Conservation (phyloP, 805 yeast genomes). For the Lipomyces yamanashiensis region DNA sequence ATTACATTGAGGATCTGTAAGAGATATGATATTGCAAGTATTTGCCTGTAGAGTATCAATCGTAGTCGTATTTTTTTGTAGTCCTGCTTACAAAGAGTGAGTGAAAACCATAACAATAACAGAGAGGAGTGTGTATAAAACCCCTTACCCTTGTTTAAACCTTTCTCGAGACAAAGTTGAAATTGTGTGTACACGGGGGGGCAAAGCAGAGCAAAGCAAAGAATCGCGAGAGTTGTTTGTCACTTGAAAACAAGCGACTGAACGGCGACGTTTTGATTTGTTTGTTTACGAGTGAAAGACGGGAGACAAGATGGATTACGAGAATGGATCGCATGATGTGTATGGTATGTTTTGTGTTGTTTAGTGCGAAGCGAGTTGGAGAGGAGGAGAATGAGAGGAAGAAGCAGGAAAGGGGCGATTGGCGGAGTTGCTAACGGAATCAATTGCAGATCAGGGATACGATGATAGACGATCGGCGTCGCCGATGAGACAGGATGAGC, state of each 20-base stretch:
- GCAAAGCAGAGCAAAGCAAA: too few species aligned
- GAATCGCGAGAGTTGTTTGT: too few species aligned
- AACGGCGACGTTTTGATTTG: not conserved
- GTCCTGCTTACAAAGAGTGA: too few species aligned
- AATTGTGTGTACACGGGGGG: not conserved
- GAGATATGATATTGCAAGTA: not conserved
- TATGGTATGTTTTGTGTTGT: constrained; percentile 20
- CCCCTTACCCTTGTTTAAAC: not conserved
- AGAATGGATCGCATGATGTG: constrained; percentile 25
- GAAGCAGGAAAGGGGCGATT: not conserved
- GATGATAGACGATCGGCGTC: constrained; percentile 36
- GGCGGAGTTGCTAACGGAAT: not conserved
- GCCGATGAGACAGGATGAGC: constrained; percentile 27
- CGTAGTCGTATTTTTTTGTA: not conserved
- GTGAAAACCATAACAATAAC: too few species aligned
- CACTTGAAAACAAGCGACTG: not conserved
- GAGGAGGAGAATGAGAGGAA: not conserved
- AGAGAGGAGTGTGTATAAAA: not conserved
- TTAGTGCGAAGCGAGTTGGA: not conserved
- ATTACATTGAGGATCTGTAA: too few species aligned
- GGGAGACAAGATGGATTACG: constrained; percentile 27
- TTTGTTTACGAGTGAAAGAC: not conserved
- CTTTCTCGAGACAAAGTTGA: not conserved
- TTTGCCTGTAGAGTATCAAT: not conserved
- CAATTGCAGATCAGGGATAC: constrained; percentile 22